These are phyloP conservation scores for Balamuthia mandrillaris DNA, from an alignment of 208 protist genomes.

Conservation along the genomic window DNA sequence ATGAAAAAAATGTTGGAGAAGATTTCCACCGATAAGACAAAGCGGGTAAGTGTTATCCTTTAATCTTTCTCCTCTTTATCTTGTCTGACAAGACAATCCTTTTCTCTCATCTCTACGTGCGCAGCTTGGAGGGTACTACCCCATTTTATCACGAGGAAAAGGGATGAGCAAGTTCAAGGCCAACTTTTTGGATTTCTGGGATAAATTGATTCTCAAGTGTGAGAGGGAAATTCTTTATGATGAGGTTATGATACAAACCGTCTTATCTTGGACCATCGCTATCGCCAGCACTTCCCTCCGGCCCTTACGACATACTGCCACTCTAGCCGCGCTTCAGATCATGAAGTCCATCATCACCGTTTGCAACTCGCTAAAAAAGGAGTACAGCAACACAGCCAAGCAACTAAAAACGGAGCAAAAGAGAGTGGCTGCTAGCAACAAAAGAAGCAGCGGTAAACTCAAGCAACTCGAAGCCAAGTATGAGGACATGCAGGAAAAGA, in stretches of 20 bases:
- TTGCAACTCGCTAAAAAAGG: not conserved
- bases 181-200: slow-evolving; percentile 34
- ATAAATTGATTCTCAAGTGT: slow-evolving; percentile 15
- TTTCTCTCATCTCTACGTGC: not conserved
- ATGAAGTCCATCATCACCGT: slow-evolving; percentile 11
- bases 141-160: not conserved
- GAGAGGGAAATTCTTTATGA: slow-evolving; percentile 16
- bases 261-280: not conserved
- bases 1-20: no score
- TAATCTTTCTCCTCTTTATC: not conserved
- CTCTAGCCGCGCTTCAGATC: slow-evolving; percentile 19
- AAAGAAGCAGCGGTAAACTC: no score
- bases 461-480: no score
- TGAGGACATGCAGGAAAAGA: not conserved
- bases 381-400: not conserved
- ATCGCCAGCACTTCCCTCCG: not conserved
- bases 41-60: not conserved
- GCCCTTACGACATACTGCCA: slow-evolving; percentile 18
- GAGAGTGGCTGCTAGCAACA: not conserved
- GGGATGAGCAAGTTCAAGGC: slow-evolving; percentile 6
- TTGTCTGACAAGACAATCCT: not conserved
- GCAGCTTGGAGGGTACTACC: not conserved
- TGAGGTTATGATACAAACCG: not conserved
- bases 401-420: not conserved
- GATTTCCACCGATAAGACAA: not conserved